Conservation (phyloP, 1,139 yeast genomes). For the Diutina scorzettiae region DNA sequence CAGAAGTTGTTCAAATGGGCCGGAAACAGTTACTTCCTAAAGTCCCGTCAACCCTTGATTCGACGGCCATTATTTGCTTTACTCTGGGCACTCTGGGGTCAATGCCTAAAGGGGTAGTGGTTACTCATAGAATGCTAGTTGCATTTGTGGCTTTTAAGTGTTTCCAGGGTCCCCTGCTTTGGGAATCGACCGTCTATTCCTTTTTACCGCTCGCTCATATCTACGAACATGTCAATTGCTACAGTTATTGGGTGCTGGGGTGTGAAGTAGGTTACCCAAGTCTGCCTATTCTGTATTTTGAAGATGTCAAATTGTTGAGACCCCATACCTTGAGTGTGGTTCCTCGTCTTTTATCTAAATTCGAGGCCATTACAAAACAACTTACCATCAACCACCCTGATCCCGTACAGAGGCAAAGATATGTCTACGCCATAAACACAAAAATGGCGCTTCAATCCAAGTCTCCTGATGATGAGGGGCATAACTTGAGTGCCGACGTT, state of each 20-base stretch:
- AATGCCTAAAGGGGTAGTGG: conserved; percentile 61
- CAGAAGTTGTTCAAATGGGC: not conserved
- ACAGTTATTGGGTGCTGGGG: conserved; percentile 20
- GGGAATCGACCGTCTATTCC: conserved; percentile 10
- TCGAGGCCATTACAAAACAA: conserved; percentile 6
- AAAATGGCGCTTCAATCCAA: not conserved
- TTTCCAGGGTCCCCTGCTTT: conserved; percentile 10
- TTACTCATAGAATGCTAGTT: conserved; percentile 42
- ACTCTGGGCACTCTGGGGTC: conserved; percentile 71
- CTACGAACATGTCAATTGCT: conserved; percentile 21
- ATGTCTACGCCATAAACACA: not conserved
- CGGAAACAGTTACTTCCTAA: not conserved
- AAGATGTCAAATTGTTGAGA: conserved; percentile 23
- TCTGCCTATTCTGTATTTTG: conserved; percentile 26
- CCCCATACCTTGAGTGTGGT: conserved; percentile 18
- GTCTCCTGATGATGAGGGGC: not conserved
- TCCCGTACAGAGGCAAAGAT: not conserved
- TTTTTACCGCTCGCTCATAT: conserved; percentile 64
- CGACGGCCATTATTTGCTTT: conserved; percentile 49
- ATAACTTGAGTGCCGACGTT: not conserved
- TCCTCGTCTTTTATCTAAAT: conserved; percentile 7
- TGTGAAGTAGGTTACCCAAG: conserved; percentile 30
- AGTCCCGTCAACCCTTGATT: not conserved
- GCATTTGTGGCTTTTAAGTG: conserved; percentile 31
- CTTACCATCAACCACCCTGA: conserved; percentile 10